These are phyloP conservation scores for Hypholoma fasciculare DNA, from an alignment of 768 basidiomycete species.

Conservation along the genomic window DNA sequence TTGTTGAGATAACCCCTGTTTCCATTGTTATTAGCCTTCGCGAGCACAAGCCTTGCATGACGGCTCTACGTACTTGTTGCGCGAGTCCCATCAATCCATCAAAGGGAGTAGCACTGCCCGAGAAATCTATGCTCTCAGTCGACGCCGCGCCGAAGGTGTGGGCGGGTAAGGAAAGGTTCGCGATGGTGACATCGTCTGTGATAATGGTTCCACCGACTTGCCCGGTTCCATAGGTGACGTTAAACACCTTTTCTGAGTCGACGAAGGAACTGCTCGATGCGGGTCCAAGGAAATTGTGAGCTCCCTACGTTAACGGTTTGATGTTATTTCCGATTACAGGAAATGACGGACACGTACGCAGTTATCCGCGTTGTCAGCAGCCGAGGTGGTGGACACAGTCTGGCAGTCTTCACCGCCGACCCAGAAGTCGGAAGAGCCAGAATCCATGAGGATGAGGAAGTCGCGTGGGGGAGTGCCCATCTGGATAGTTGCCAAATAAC, in stretches of 20 bases:
- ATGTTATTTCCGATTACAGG: background rate
- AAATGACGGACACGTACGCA: constrained; percentile 31
- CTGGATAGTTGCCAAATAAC: constrained; percentile 57
- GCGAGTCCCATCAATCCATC: constrained; percentile 82
- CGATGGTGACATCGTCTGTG: constrained; percentile 62
- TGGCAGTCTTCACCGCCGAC: constrained; percentile 57
- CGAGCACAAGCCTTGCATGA: background rate
- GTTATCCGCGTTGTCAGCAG: constrained; percentile 29
- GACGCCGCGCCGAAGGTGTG: constrained; percentile 73
- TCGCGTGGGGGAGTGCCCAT: constrained; percentile 65
- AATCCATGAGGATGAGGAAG: constrained; percentile 67
- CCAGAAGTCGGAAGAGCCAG: constrained; percentile 71
- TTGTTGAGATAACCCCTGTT: constrained; percentile 64
- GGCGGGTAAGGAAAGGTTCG: constrained; percentile 52
- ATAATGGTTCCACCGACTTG: constrained; percentile 63
- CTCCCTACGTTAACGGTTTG: constrained; percentile 31
- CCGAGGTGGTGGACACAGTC: constrained; percentile 18
- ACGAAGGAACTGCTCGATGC: constrained; percentile 63
- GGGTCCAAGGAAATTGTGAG: constrained; percentile 67
- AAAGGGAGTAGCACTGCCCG: constrained; percentile 46
- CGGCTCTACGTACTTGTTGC: constrained; percentile 49
- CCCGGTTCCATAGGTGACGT: constrained; percentile 71
- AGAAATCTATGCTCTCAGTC: constrained; percentile 63
- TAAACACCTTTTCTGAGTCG: constrained; percentile 49
- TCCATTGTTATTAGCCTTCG: background rate